phyloP scores from a whole-genome alignment of 1,284 basidiomycete species.

The Naganishia liquefaciens region DNA sequence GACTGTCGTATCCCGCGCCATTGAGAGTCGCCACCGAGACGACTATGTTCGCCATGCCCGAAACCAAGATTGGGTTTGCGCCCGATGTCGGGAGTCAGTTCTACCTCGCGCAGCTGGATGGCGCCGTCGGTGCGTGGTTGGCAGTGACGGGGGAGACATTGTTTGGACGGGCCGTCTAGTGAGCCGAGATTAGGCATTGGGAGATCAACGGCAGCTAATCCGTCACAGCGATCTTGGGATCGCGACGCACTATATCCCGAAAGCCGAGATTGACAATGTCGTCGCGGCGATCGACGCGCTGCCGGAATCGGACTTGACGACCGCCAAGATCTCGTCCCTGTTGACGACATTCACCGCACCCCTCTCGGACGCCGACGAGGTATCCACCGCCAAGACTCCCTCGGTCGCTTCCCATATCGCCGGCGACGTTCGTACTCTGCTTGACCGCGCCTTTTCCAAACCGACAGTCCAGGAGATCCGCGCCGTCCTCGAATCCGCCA shows the following conservation, averaged over 20 bases:
- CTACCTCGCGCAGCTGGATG: constrained; percentile 87
- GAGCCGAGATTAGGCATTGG: constrained; percentile 49
- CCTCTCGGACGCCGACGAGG: constrained; percentile 62
- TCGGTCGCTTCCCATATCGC: constrained; percentile 63
- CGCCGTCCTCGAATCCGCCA: constrained; percentile 60
- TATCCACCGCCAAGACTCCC: constrained; percentile 61
- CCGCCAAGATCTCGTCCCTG: constrained; percentile 38
- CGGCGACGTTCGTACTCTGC: constrained; percentile 67
- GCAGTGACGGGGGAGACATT: constrained; percentile 79
- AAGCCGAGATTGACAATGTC: constrained; percentile 69
- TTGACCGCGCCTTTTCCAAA: constrained; percentile 76
- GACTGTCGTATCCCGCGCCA: constrained; percentile 80
- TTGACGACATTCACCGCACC: constrained; percentile 39
- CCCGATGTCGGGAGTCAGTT: constrained; percentile 79
- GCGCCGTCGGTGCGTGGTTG: constrained; percentile 87
- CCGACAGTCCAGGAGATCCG: constrained; percentile 71
- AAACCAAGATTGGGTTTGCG: constrained; percentile 75
- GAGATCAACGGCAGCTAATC: constrained; percentile 4
- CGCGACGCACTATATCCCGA: constrained; percentile 85
- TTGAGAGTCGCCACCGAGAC: constrained; percentile 94
- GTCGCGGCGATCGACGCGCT: constrained; percentile 45
- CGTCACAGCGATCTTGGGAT: constrained; percentile 75
- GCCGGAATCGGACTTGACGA: constrained; percentile 38
- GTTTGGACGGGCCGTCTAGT: constrained; percentile 79
- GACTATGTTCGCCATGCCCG: constrained; percentile 94